phyloP scores from a whole-genome alignment of 495 filamentous ascomycete species.

The Aspergillus campestris region DNA sequence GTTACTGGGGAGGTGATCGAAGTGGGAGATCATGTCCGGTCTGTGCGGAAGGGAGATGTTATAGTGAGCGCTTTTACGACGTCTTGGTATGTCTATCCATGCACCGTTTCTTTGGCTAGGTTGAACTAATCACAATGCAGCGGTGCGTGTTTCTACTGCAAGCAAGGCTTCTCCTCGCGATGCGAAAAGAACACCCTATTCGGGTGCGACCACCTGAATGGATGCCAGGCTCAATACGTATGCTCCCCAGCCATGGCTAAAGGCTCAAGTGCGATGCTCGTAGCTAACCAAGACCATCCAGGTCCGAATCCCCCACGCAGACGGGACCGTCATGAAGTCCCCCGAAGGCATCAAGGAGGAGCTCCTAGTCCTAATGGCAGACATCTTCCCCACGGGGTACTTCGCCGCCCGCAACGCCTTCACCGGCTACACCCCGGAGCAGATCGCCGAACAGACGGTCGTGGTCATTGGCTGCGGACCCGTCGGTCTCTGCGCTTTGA shows the following conservation, averaged over 20 bases:
- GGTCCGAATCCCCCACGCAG: slow-evolving; percentile 76
- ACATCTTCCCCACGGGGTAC: slow-evolving; percentile 71
- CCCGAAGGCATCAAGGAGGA: slow-evolving; percentile 69
- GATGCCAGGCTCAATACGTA: slow-evolving; percentile 83
- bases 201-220: slow-evolving; percentile 65
- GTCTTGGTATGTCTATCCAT: slow-evolving; percentile 57
- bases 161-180: slow-evolving; percentile 68
- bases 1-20: slow-evolving; percentile 72
- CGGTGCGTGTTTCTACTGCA: slow-evolving; percentile 86
- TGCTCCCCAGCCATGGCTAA: not conserved
- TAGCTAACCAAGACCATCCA: slow-evolving; percentile 9
- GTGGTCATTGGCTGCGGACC: slow-evolving; percentile 86
- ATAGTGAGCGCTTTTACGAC: slow-evolving; percentile 80
- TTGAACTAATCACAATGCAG: slow-evolving; percentile 25
- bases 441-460: slow-evolving; percentile 61
- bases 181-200: slow-evolving; percentile 71
- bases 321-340: slow-evolving; percentile 71
- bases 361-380: slow-evolving; percentile 61
- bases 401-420: slow-evolving; percentile 86
- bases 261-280: not conserved
- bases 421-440: slow-evolving; percentile 49
- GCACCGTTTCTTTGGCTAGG: not conserved
- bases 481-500: slow-evolving; percentile 79
- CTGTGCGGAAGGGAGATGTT: slow-evolving; percentile 64
- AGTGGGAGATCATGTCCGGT: slow-evolving; percentile 58